Evolutionary conservation across 1,284 basidiomycete species (phyloP).

Genomic region (Vanrija sp.): DNA sequence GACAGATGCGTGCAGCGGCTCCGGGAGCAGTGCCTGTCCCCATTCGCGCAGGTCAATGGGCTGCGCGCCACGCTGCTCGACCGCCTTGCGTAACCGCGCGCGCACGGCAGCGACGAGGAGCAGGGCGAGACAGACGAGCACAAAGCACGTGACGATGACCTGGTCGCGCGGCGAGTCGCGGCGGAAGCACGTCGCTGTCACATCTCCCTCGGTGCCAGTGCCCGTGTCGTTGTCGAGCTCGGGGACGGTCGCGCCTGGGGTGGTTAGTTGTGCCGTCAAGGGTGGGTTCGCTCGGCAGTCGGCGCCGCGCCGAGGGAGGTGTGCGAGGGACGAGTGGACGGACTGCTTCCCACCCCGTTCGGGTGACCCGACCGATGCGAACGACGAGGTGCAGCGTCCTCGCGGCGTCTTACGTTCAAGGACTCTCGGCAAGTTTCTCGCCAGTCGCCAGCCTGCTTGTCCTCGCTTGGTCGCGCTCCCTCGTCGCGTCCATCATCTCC

Average conservation of each 20-base stretch:
- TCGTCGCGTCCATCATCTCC: too few relatives aligned
- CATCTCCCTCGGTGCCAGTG: conserved; percentile 93
- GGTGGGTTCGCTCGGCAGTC: too few relatives aligned
- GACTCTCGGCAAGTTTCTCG: too few relatives aligned
- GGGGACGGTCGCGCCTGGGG: conserved; percentile 69
- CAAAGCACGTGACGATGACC: conserved; percentile 81
- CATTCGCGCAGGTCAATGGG: conserved; percentile 24
- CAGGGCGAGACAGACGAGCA: conserved; percentile 76
- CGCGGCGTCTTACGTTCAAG: too few relatives aligned
- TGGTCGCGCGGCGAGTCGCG: conserved; percentile 86
- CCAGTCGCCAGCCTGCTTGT: too few relatives aligned
- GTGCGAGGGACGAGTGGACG: too few relatives aligned
- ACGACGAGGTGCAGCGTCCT: too few relatives aligned
- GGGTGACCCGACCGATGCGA: too few relatives aligned
- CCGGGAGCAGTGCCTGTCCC: conserved; percentile 18
- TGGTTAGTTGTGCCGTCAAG: not conserved
- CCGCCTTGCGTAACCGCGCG: not conserved
- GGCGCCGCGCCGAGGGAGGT: not conserved
- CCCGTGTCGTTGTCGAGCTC: conserved; percentile 86
- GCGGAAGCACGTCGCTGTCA: conserved; percentile 91
- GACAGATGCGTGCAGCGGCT: not conserved
- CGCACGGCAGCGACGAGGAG: conserved; percentile 78
- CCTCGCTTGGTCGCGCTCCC: too few relatives aligned
- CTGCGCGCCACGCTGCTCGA: conserved; percentile 14
- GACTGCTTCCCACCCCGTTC: not conserved